phyloP scores from a whole-genome alignment of 2,329 filamentous ascomycete genomes.

The Clonostachys rosea region DNA sequence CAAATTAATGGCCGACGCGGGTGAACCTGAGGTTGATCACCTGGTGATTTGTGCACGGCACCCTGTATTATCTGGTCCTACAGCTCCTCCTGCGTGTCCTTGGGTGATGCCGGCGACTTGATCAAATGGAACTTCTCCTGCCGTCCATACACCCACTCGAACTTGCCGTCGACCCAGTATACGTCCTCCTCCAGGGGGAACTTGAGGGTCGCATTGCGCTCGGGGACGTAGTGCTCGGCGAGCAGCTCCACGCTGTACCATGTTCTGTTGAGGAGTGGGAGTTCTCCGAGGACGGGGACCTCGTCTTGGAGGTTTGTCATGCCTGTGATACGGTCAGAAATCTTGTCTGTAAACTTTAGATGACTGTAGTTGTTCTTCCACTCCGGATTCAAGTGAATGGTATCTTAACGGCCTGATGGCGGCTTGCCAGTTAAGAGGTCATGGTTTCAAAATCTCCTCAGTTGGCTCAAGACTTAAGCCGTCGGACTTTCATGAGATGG shows the following conservation, averaged over 20 bases:
- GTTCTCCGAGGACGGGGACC: slow-evolving; percentile 40
- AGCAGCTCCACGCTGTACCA: slow-evolving; percentile 47
- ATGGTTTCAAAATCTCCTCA: too few species aligned
- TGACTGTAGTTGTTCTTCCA: slow-evolving; percentile 24
- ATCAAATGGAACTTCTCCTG: slow-evolving; percentile 39
- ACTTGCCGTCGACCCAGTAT: slow-evolving; percentile 33
- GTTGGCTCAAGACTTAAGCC: too few species aligned
- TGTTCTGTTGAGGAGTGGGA: slow-evolving; percentile 35
- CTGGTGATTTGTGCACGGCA: too few species aligned
- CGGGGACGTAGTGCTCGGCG: slow-evolving; percentile 39
- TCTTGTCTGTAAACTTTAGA: slow-evolving; percentile 33
- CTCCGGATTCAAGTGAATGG: too few species aligned
- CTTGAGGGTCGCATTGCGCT: slow-evolving; percentile 33
- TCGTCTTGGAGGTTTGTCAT: slow-evolving; percentile 44
- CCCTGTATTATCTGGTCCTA: too few species aligned
- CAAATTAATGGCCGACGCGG: too few species aligned
- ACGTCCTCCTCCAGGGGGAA: slow-evolving; percentile 46
- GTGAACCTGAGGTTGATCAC: too few species aligned
- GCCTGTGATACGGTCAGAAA: slow-evolving; percentile 16
- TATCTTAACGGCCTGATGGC: too few species aligned
- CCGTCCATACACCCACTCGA: slow-evolving; percentile 43
- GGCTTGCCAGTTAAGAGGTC: too few species aligned
- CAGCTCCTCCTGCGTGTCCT: too few species aligned
- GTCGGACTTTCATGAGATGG: too few species aligned
- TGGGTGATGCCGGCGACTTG: slow-evolving; percentile 1